Percentiles rank a stretch among this genome's conserved stretches.
phyloP scores from a whole-genome alignment of 176 grass and related monocot species.

The Poa annua region DNA sequence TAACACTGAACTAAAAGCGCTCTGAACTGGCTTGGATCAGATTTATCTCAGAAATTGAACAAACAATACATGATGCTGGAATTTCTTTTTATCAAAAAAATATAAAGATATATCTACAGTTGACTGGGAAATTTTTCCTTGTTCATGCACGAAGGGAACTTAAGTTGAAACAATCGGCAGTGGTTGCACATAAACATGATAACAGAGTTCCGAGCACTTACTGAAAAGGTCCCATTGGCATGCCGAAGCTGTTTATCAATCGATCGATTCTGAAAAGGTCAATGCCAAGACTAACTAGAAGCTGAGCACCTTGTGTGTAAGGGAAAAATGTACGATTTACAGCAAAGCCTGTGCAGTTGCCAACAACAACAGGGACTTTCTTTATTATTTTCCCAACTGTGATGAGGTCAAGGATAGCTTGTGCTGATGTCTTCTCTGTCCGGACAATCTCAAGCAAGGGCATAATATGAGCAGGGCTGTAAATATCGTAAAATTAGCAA shows the following conservation, averaged over 20 bases:
- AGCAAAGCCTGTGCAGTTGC: slow-evolving; percentile 97
- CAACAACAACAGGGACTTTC: slow-evolving; percentile 95
- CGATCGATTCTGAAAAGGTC: slow-evolving; percentile 86
- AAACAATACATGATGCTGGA: background rate
- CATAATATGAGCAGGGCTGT: slow-evolving; percentile 99
- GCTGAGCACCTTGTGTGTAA: slow-evolving; percentile 72
- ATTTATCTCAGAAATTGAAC: background rate
- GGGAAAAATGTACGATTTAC: slow-evolving; percentile 99
- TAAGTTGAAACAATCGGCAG: background rate
- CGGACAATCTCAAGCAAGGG: slow-evolving; percentile 98
- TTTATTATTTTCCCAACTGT: slow-evolving; percentile 93
- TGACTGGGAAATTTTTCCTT: background rate
- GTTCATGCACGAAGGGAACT: background rate
- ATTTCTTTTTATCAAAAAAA: background rate
- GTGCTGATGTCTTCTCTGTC: slow-evolving; percentile 91
- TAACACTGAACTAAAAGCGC: background rate
- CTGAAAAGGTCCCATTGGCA: slow-evolving; percentile 99
- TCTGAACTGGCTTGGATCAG: background rate
- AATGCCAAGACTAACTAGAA: slow-evolving; percentile 84
- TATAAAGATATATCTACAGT: background rate
- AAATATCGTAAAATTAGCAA: slow-evolving; percentile 46
- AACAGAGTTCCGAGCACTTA: slow-evolving; percentile 53
- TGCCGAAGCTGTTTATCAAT: slow-evolving; percentile 84
- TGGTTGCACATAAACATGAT: slow-evolving; percentile 25
- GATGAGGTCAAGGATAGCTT: slow-evolving; percentile 90